Evolutionary conservation across 108 stramenopile species (phyloP).

Genomic region (Nitzschia sp.): DNA sequence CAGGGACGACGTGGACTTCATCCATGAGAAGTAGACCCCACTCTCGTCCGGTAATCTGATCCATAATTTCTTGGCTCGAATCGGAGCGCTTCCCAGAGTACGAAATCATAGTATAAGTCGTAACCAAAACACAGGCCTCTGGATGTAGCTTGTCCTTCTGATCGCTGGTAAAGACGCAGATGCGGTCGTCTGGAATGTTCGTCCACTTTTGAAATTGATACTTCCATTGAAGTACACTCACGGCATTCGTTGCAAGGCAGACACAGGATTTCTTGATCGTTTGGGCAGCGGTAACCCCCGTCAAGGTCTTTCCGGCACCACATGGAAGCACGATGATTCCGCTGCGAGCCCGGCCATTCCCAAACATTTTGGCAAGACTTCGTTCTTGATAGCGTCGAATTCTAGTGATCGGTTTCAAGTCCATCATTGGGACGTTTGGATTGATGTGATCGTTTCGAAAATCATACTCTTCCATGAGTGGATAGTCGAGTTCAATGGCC

Average conservation of each 20-base stretch:
- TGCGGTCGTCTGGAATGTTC: constrained; percentile 87
- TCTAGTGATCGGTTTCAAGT: constrained; percentile 92
- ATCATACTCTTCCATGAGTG: constrained; percentile 97
- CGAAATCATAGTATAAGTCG: constrained; percentile 98
- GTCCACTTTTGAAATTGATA: constrained; percentile 94
- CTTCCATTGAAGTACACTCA: constrained; percentile 98
- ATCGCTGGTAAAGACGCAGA: constrained; percentile 92
- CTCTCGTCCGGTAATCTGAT: constrained; percentile 87
- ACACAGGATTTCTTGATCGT: constrained; percentile 96
- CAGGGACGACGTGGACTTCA: constrained; percentile 97
- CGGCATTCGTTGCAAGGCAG: constrained; percentile 95
- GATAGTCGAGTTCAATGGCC: constrained; percentile 89
- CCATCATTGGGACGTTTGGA: constrained; percentile 83
- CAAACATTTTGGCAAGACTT: constrained; percentile 96
- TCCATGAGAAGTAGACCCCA: constrained; percentile 99
- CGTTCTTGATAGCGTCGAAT: constrained; percentile 98
- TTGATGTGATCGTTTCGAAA: constrained; percentile 90
- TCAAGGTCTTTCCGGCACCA: constrained; percentile 98
- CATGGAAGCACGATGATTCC: constrained; percentile 99
- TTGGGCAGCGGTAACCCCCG: constrained; percentile 97
- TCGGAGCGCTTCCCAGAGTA: constrained; percentile 88
- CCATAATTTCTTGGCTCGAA: constrained; percentile 87
- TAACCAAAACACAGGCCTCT: constrained; percentile 91
- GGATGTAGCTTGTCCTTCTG: constrained; percentile 91
- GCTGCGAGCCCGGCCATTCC: constrained; percentile 97